Percentiles rank a stretch among this genome's conserved stretches.
These are phyloP conservation scores for Fusarium sp. DNA, from an alignment of 2,329 filamentous ascomycete genomes.

Conservation along the genomic window DNA sequence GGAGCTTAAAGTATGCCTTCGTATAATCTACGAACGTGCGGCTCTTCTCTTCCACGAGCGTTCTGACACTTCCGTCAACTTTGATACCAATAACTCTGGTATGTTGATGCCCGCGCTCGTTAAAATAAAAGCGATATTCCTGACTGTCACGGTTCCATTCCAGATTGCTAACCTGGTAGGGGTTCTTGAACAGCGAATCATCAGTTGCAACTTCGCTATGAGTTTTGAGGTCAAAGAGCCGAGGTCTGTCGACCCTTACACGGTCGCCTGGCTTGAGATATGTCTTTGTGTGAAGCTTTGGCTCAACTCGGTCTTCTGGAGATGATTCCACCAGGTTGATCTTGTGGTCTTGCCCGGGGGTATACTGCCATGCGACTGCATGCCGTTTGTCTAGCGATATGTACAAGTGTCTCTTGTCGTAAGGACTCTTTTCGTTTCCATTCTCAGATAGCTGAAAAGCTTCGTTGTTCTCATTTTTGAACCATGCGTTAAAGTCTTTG, in stretches of 20 bases:
- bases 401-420: slow-evolving; percentile 28
- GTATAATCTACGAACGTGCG: slow-evolving; percentile 41
- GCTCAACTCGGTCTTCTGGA: slow-evolving; percentile 42
- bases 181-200: slow-evolving; percentile 35
- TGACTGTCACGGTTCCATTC: slow-evolving; percentile 37
- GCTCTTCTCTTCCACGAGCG: slow-evolving; percentile 39
- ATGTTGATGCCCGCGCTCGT: slow-evolving; percentile 42
- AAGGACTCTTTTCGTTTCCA: slow-evolving; percentile 28
- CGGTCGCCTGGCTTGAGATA: slow-evolving; percentile 44
- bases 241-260: slow-evolving; percentile 35
- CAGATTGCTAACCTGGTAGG: slow-evolving; percentile 32
- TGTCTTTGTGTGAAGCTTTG: slow-evolving; percentile 33
- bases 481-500: slow-evolving; percentile 20
- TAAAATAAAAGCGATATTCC: slow-evolving; percentile 43
- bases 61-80: slow-evolving; percentile 19
- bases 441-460: slow-evolving; percentile 28
- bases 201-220: slow-evolving; percentile 35
- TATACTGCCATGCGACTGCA: slow-evolving; percentile 40
- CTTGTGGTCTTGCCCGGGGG: slow-evolving; percentile 21
- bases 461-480: neutral
- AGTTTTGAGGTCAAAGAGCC: slow-evolving; percentile 36
- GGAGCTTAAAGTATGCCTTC: slow-evolving; percentile 19
- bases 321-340: slow-evolving; percentile 39
- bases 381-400: slow-evolving; percentile 21
- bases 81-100: slow-evolving; percentile 34